These are phyloP conservation scores for Crataegus laevigata DNA, from an alignment of 306 rosid genomes.

Conservation along the genomic window DNA sequence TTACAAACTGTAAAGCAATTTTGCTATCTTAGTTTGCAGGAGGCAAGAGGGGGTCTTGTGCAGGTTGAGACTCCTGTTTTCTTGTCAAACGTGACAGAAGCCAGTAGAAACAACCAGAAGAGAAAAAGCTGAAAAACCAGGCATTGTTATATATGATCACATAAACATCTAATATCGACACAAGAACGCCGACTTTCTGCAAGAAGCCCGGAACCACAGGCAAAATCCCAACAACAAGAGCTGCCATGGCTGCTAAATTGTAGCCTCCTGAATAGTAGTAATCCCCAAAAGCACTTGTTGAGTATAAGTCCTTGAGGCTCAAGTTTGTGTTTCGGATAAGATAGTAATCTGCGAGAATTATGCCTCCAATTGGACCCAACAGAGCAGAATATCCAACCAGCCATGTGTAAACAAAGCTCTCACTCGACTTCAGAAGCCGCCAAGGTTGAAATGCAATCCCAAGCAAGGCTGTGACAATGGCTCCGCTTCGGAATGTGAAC, in stretches of 20 bases:
- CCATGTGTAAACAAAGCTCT: slow-evolving; percentile 90
- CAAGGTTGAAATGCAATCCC: slow-evolving; percentile 89
- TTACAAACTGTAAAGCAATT: neutral
- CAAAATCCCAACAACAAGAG: slow-evolving; percentile 58
- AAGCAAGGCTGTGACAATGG: slow-evolving; percentile 58
- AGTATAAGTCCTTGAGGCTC: slow-evolving; percentile 52
- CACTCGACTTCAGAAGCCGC: slow-evolving; percentile 85
- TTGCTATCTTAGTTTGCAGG: slow-evolving; percentile 9
- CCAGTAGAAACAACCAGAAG: slow-evolving; percentile 64
- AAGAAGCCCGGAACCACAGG: slow-evolving; percentile 84
- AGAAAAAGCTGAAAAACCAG: slow-evolving; percentile 82
- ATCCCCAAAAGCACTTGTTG: slow-evolving; percentile 48
- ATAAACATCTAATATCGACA: slow-evolving; percentile 35
- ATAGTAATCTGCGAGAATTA: slow-evolving; percentile 68
- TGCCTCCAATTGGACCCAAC: slow-evolving; percentile 81
- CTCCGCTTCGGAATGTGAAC: slow-evolving; percentile 72
- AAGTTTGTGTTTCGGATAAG: slow-evolving; percentile 34
- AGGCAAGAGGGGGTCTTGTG: slow-evolving; percentile 27
- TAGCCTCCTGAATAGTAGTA: slow-evolving; percentile 60
- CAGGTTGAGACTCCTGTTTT: slow-evolving; percentile 10
- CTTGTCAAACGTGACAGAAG: slow-evolving; percentile 35
- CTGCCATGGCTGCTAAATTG: slow-evolving; percentile 61
- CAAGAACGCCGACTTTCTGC: slow-evolving; percentile 48
- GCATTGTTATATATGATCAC: slow-evolving; percentile 70
- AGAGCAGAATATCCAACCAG: slow-evolving; percentile 83